Conservation (phyloP, 78 protist species). For the Dictyostelium capitatum region DNA sequence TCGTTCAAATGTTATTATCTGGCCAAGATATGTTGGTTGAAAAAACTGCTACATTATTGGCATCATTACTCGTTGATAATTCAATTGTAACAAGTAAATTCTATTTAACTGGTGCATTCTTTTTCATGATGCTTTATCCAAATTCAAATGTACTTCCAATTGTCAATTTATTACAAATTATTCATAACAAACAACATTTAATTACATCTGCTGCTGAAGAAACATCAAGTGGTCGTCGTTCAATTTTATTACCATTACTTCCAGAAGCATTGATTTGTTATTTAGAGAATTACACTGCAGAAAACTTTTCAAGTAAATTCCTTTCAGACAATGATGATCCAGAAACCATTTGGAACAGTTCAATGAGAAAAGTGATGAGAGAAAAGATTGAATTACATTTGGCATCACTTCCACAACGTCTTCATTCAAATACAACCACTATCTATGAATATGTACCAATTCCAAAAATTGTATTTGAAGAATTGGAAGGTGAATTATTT, state of each 20-base stretch:
- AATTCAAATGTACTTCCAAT: slow-evolving; percentile 88
- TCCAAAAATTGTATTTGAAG: slow-evolving; percentile 71
- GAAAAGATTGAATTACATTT: slow-evolving; percentile 92
- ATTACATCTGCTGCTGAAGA: slow-evolving; percentile 49
- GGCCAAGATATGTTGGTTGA: slow-evolving; percentile 88
- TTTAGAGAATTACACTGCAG: slow-evolving; percentile 84
- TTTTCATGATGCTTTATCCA: slow-evolving; percentile 88
- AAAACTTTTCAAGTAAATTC: slow-evolving; percentile 88
- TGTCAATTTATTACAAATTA: slow-evolving; percentile 29
- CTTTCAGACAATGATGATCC: slow-evolving; percentile 93
- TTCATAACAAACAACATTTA: slow-evolving; percentile 85
- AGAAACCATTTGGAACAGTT: slow-evolving; percentile 88
- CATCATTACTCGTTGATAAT: slow-evolving; percentile 79
- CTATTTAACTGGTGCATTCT: slow-evolving; percentile 91
- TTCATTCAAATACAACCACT: slow-evolving; percentile 81
- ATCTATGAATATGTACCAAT: slow-evolving; percentile 87
- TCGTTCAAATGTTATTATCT: slow-evolving; percentile 86
- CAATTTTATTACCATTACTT: slow-evolving; percentile 80
- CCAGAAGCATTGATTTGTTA: slow-evolving; percentile 91
- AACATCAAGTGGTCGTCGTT: neutral
- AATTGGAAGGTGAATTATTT: slow-evolving; percentile 90
- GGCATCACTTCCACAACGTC: slow-evolving; percentile 88
- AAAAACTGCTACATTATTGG: slow-evolving; percentile 53
- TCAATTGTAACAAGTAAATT: slow-evolving; percentile 46
- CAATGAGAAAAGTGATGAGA: slow-evolving; percentile 89